Evolutionary conservation across 352 stramenopile species (phyloP).

Genomic region (Phytophthora lateralis): DNA sequence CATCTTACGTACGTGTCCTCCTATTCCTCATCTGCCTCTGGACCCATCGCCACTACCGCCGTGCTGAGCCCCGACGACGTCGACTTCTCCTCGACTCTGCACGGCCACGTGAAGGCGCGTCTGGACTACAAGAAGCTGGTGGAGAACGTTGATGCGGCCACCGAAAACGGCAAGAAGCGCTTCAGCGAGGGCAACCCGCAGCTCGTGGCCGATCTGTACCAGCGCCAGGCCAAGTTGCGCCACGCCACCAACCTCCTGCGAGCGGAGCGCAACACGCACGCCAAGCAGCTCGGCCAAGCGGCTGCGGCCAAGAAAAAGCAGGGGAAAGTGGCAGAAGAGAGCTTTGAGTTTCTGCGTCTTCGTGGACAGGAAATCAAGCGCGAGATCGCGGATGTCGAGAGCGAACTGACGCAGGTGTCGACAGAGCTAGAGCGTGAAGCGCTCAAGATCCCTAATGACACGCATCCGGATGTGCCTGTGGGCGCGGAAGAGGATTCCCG

Average conservation of each 20-base stretch:
- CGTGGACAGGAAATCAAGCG: slow-evolving; percentile 63
- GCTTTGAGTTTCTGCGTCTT: slow-evolving; percentile 45
- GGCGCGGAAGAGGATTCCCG: slow-evolving; percentile 62
- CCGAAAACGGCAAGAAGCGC: slow-evolving; percentile 69
- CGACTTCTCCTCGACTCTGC: slow-evolving; percentile 44
- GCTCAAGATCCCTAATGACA: slow-evolving; percentile 80
- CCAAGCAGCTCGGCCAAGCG: slow-evolving; percentile 62
- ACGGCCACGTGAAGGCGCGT: slow-evolving; percentile 68
- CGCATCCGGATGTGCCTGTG: slow-evolving; percentile 69
- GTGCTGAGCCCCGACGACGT: slow-evolving; percentile 8
- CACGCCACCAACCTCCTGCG: slow-evolving; percentile 64
- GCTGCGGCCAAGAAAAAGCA: slow-evolving; percentile 45
- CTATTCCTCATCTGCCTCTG: slow-evolving; percentile 4
- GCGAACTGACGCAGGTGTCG: slow-evolving; percentile 47
- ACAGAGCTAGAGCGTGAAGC: slow-evolving; percentile 66
- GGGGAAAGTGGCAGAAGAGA: slow-evolving; percentile 20
- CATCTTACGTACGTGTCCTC: not conserved
- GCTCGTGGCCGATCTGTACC: slow-evolving; percentile 70
- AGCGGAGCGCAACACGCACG: slow-evolving; percentile 67
- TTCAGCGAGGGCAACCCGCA: slow-evolving; percentile 68
- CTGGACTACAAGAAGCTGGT: slow-evolving; percentile 81
- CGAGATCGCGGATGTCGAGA: slow-evolving; percentile 52
- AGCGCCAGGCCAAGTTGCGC: slow-evolving; percentile 56
- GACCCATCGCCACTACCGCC: slow-evolving; percentile 17
- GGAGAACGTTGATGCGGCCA: slow-evolving; percentile 53